Evolutionary conservation across 768 basidiomycete genomes (phyloP), one percentile per base, ranked within the genome.

Genomic region (Mycena sanguinolenta): DNA sequence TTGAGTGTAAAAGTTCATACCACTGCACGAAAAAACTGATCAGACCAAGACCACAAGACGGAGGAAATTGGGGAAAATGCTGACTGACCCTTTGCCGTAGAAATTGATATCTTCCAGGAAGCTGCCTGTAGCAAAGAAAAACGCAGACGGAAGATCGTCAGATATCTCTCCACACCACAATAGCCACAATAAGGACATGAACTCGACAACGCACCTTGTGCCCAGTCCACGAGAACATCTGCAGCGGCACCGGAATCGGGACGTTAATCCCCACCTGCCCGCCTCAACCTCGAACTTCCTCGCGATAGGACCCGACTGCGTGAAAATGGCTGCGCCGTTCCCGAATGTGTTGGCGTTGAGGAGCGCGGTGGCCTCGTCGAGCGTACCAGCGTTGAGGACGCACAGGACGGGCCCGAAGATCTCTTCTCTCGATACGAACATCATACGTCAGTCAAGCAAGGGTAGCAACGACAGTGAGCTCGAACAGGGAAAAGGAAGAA

Each of bases 151-250:
- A 7, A 42, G 39, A 17, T 62, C 6, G 36, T 38, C 13, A 4
- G 8, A 14, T 16, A 2, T 32, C 10, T 36, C 55, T n/a, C 16
- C 14, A 8, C 34, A 5, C 17, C 21, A n/a, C n/a, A n/a, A n/a
- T n/a, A n/a, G n/a, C 49, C 49, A 28, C 39, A n/a, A 57, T 72
- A 58, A 85, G 13, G 14, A 34, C 32, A 34, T 34, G 17, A 38
- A 27, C 13, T 39, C 39, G 39, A 39, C 3, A 14, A 14, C 42
- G 16, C 36, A 63, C 88, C 86, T 96, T 98, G 83, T 96, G 97
- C 34, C 97, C 97, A 73, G 94, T 96, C 96, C 96, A 97, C 28
- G 95, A 89, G 84, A 98, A 98, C 94, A 97, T 97, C 27, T 93
- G 92, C 67, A 88, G 77, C 49, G 97, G 97, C 7, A 99, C 97